phyloP scores from a whole-genome alignment of 306 rosid species.

The Benincasa hispida region DNA sequence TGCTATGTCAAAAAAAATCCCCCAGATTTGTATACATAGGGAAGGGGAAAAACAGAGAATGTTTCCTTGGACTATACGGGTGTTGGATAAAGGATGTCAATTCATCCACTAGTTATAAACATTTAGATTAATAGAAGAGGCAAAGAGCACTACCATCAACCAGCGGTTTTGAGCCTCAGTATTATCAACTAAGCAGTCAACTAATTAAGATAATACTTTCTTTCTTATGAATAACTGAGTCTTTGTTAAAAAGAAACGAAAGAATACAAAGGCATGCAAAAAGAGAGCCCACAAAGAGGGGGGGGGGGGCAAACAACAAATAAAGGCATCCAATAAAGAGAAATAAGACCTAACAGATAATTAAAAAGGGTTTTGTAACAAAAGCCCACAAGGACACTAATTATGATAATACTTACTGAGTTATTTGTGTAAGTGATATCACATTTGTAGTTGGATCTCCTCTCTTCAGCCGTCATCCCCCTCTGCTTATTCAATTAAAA shows the following conservation, averaged over 20 bases:
- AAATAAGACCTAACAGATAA: too few species aligned
- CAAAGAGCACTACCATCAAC: background rate
- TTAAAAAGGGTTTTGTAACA: too few species aligned
- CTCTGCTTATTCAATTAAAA: conserved; percentile 41
- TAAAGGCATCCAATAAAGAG: too few species aligned
- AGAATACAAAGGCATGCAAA: background rate
- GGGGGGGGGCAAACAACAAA: too few species aligned
- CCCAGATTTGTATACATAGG: background rate
- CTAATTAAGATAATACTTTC: too few species aligned
- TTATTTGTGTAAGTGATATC: conserved; percentile 92
- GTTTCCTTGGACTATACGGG: background rate
- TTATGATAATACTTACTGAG: conserved; percentile 44
- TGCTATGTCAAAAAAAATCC: conserved; percentile 9
- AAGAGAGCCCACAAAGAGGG: too few species aligned
- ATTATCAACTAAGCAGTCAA: background rate
- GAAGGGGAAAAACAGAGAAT: background rate
- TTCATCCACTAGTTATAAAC: background rate
- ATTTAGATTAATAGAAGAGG: background rate
- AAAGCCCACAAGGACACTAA: background rate
- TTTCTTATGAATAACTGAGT: too few species aligned
- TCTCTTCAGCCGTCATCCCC: conserved; percentile 57
- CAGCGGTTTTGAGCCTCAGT: background rate
- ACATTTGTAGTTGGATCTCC: conserved; percentile 68
- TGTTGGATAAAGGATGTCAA: conserved; percentile 3
- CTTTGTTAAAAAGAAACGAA: background rate